Base-by-base conservation (phyloP, 306 rosid species). In the Inga leiocalycina region DNA sequence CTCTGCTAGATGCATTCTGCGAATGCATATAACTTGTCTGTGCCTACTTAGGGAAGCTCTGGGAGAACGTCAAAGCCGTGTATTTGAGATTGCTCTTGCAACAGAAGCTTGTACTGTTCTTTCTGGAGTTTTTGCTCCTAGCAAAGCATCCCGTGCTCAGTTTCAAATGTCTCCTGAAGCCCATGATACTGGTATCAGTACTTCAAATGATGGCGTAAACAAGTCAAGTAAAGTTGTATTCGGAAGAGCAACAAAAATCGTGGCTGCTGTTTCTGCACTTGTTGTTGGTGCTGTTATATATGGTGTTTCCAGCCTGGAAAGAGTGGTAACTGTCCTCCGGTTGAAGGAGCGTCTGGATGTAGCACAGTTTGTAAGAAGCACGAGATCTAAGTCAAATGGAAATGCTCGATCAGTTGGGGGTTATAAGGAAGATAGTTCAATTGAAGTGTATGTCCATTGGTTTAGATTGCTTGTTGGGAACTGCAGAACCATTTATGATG, bases 21-120 rank as follows among this genome's bases (percentile, higher is more conserved):
- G 89, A 64, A 89, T 92, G 89, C 92, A 94, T 84, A 78, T 92
- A 83, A 90, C 87, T 72, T 94, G 99, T 86, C 86, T 96, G 54
- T 84, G 91, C 89, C 90, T 96, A 80, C 99, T 96, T 77, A 96
- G 92, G 93, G 99, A 94, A 87, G 98, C 98, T 35, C 91, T 96
- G 74, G 99, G 99, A 81, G 99, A 94, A 82, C 97, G 98, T 67
- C 99, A 96, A 86, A 92, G 90, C 86, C 94, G 97, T 85, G 98
- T 92, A 22, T 96, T 92, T 89, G 99, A 96, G 88, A 91, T 96
- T 68, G 97, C 99, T 75, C 98, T 96, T 84, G 99, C 97, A 54
- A 87, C 92, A 16, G 99, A 96, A 87, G 95, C 98, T 80, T 91
- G 89, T 79, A 89, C 87, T 82, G 94, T 92, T 76, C 92, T 94